A percentile compares a stretch with the other conserved stretches of the same genome.
Conservation (phyloP, 164 flowering plant species). For the Tetracentron sinense region DNA sequence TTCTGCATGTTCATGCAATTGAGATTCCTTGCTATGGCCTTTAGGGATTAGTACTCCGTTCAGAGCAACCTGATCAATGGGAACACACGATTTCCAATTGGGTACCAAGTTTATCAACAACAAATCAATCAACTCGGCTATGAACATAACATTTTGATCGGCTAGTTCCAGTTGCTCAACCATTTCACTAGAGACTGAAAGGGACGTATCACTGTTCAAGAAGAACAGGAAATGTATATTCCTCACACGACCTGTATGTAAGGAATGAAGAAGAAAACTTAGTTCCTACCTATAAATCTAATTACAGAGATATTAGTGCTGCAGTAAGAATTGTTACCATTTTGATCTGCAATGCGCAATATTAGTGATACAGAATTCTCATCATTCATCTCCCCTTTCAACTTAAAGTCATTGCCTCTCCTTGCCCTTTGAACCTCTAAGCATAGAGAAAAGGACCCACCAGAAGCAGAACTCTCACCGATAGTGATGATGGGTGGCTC, state of each 20-base stretch:
- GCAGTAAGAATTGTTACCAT: constrained; percentile 34
- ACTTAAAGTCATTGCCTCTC: constrained; percentile 50
- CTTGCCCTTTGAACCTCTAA: constrained; percentile 51
- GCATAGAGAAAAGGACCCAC: constrained; percentile 10
- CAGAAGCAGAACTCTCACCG: constrained; percentile 12
- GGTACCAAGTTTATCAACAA: constrained; percentile 52
- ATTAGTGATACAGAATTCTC: constrained; percentile 59
- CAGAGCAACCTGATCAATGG: constrained; percentile 28
- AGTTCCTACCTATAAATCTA: background rate
- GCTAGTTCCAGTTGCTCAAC: constrained; percentile 74
- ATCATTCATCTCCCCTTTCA: constrained; percentile 57
- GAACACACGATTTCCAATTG: constrained; percentile 50
- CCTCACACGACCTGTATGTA: constrained; percentile 55
- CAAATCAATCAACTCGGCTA: constrained; percentile 71
- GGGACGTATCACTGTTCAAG: constrained; percentile 69
- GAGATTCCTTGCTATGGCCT: constrained; percentile 5
- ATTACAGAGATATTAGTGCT: background rate
- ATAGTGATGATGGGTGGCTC: constrained; percentile 21
- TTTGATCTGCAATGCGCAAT: constrained; percentile 51
- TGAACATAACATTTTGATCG: constrained; percentile 63
- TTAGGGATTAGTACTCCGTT: constrained; percentile 16
- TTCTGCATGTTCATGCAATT: constrained; percentile 11
- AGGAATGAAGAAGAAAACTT: background rate
- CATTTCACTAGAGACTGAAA: constrained; percentile 79
- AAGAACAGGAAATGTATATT: constrained; percentile 67